These are phyloP conservation scores for Toxicodendron radicans DNA, from an alignment of 345 rosid genomes.

Conservation along the genomic window DNA sequence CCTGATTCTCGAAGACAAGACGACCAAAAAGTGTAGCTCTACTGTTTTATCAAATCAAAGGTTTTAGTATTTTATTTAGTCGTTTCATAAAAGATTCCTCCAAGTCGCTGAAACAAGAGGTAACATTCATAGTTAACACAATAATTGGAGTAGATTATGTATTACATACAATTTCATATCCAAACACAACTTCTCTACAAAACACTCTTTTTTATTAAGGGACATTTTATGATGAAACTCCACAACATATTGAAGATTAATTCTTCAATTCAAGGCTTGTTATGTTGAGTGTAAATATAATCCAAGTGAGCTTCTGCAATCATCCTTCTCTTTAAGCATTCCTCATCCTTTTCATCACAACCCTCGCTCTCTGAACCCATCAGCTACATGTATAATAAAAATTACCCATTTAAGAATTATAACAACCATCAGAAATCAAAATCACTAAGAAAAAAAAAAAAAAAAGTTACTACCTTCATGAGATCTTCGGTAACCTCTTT, in stretches of 20 bases:
- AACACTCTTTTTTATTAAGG: no score
- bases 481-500: slow-evolving; percentile 22
- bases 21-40: no score
- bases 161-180: neutral
- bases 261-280: slow-evolving; percentile 33
- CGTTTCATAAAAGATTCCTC: neutral
- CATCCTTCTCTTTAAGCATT: slow-evolving; percentile 65
- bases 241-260: neutral
- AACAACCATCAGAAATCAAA: neutral
- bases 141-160: neutral
- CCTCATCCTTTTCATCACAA: slow-evolving; percentile 52
- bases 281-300: slow-evolving; percentile 78
- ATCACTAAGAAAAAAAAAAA: neutral
- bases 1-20: no score
- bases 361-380: slow-evolving; percentile 52
- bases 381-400: slow-evolving; percentile 30
- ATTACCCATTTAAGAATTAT: no score
- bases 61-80: neutral
- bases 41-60: no score
- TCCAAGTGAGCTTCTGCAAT: slow-evolving; percentile 76
- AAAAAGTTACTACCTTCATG: slow-evolving; percentile 21
- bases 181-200: neutral
- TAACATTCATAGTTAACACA: neutral
- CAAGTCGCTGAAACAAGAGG: neutral
- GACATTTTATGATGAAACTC: no score